Conservation (phyloP, 129 eudicot genomes). For the Dittrichia graveolens region DNA sequence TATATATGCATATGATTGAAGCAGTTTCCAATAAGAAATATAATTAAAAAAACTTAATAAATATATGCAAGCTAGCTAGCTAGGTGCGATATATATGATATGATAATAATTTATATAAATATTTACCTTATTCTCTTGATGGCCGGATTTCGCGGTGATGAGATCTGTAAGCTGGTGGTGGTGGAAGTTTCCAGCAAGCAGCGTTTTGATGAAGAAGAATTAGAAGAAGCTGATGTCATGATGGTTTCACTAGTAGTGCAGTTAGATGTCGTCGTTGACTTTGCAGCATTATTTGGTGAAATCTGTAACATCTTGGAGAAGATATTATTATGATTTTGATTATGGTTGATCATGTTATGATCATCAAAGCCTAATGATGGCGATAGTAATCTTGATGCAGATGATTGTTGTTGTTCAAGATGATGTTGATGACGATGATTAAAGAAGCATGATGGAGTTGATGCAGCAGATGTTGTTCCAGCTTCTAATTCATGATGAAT, state of each 20-base stretch:
- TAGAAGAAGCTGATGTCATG: slow-evolving; percentile 22
- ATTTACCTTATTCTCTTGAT: slow-evolving; percentile 79
- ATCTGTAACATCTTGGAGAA: slow-evolving; percentile 80
- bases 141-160: slow-evolving; percentile 91
- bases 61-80: slow-evolving; percentile 15
- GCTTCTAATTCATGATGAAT: slow-evolving; percentile 28
- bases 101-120: no score
- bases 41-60: neutral
- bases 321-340: slow-evolving; percentile 28
- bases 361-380: slow-evolving; percentile 22
- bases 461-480: neutral
- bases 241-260: slow-evolving; percentile 11
- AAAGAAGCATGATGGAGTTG: slow-evolving; percentile 37
- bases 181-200: slow-evolving; percentile 48
- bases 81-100: neutral
- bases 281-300: slow-evolving; percentile 48
- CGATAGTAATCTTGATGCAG: neutral
- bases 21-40: slow-evolving; percentile 40
- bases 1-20: slow-evolving; percentile 27
- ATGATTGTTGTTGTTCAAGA: slow-evolving; percentile 3
- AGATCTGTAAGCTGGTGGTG: slow-evolving; percentile 65
- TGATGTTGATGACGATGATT: slow-evolving; percentile 12
- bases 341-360: neutral
- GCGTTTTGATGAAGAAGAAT: slow-evolving; percentile 40
- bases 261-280: no score